Percentiles rank a stretch among this genome's conserved stretches.
These are phyloP conservation scores for Fusarium verrucosum DNA, from an alignment of 2,329 filamentous ascomycete genomes.

Conservation along the genomic window DNA sequence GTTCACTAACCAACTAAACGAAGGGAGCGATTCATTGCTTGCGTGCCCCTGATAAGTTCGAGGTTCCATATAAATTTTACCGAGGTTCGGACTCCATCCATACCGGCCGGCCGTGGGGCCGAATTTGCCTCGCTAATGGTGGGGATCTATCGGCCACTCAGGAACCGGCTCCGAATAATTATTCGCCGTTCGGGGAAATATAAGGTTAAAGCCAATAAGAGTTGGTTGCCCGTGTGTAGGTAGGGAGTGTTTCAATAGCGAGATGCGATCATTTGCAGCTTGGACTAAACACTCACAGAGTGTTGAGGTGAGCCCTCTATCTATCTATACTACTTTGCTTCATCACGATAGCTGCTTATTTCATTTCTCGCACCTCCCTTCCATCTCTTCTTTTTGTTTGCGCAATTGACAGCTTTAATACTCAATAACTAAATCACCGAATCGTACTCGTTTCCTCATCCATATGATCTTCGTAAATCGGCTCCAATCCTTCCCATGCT, in stretches of 20 bases:
- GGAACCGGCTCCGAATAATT: constrained; percentile 4
- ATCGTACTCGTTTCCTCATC: constrained; percentile 24
- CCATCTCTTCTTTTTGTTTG: neutral
- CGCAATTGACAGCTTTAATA: constrained; percentile 1
- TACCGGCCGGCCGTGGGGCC: constrained; percentile 29
- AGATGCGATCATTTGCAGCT: neutral
- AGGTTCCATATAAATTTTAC: constrained; percentile 22
- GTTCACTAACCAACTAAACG: neutral
- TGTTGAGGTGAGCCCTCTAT: no score
- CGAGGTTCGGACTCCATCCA: constrained; percentile 36
- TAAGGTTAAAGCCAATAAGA: neutral
- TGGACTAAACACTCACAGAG: constrained; percentile 6
- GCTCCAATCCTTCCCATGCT: constrained; percentile 77
- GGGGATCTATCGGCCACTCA: constrained; percentile 16
- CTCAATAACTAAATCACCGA: constrained; percentile 5
- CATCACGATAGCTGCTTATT: neutral
- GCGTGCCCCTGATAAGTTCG: constrained; percentile 25
- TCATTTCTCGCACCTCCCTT: neutral
- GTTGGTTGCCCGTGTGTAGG: no score
- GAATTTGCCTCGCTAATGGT: constrained; percentile 17
- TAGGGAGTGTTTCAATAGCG: neutral
- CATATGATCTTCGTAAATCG: constrained; percentile 67
- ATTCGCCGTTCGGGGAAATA: constrained; percentile 7
- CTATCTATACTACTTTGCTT: constrained; percentile 1
- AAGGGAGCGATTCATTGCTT: constrained; percentile 22